Evolutionary conservation across 768 basidiomycete genomes (phyloP), one percentile per base, ranked within the genome.

Genomic region (Mrakia gelida): DNA sequence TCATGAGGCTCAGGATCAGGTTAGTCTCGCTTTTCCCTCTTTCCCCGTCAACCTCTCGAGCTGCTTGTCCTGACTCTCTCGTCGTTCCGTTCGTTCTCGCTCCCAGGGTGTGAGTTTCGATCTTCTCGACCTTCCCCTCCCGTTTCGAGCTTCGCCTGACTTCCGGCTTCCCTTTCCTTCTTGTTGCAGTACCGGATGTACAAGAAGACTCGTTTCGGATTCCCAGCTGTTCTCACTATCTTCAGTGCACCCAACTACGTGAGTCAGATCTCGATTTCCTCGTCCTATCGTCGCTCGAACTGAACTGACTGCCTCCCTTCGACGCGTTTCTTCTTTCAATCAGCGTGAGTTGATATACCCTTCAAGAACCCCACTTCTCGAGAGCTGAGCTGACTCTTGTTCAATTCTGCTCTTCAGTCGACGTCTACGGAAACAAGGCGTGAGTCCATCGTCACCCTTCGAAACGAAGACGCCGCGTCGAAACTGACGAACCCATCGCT

Each of bases 171-270:
- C 23, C 62, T n/a, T 32, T 21, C 30, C 21, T 67, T 15, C 16
- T 41, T 16, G 7, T 49, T 15, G 18, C 52, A 76, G 65, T 97
- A 95, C 84, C 93, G 95, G 75, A 98, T 98, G 97, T 98, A 99
- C 84, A 93, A 95, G 81, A 99, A 99, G 86, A 98, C 97, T 6
- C 94, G 94, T 85, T 92, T 93, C 28, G 95, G 96, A 13, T 98
- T 99, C 87, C 97, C 97, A 23, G 97, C 96, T 23, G 95, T 99
- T 79, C 98, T 99, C 94, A 98, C 97, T n/a, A 95, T 99, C 82
- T 99, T 99, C 86, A 95, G 93, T 23, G 95, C 95, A 11, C 97
- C 97, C 61, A 75, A 79, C 70, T 79, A 79, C 49, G 45, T 76
- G 34, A 61, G 73, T 74, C 2, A 5, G 8, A 2, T 11, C 11